Evolutionary conservation across 257 asterid genomes (phyloP).

Genomic region (Asclepias syriaca): DNA sequence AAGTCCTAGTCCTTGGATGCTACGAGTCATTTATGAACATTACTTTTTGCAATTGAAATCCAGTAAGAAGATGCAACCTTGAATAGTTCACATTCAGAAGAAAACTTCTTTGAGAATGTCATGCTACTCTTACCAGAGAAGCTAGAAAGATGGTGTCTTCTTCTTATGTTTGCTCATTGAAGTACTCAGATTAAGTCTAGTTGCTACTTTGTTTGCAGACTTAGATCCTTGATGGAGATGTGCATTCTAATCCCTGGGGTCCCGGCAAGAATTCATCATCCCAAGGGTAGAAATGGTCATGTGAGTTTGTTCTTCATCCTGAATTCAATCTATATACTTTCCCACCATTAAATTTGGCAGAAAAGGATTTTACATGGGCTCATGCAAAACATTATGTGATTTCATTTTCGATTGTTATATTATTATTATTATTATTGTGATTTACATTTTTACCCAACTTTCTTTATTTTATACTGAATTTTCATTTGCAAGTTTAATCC

Average conservation of each 20-base stretch:
- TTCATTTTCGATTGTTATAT: not conserved
- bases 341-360: not conserved
- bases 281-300: conserved; percentile 42
- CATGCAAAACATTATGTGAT: not conserved
- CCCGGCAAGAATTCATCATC: conserved; percentile 56
- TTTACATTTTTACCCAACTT: not conserved
- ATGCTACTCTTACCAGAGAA: not conserved
- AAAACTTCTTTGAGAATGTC: not conserved
- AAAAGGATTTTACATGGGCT: not conserved
- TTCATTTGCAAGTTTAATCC: not conserved
- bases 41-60: not conserved
- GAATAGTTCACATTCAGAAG: not conserved
- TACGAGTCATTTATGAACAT: not conserved
- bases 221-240: conserved; percentile 93
- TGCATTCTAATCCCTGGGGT: conserved; percentile 88
- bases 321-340: conserved; percentile 1
- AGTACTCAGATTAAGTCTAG: not conserved
- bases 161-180: not conserved
- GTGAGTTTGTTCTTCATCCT: conserved; percentile 34
- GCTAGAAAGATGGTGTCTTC: not conserved
- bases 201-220: conserved; percentile 42
- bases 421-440: no score
- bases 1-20: not conserved
- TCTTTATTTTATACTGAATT: not conserved
- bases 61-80: not conserved